phyloP scores from a whole-genome alignment of 352 stramenopile genomes.

The Phytophthora syringae region DNA sequence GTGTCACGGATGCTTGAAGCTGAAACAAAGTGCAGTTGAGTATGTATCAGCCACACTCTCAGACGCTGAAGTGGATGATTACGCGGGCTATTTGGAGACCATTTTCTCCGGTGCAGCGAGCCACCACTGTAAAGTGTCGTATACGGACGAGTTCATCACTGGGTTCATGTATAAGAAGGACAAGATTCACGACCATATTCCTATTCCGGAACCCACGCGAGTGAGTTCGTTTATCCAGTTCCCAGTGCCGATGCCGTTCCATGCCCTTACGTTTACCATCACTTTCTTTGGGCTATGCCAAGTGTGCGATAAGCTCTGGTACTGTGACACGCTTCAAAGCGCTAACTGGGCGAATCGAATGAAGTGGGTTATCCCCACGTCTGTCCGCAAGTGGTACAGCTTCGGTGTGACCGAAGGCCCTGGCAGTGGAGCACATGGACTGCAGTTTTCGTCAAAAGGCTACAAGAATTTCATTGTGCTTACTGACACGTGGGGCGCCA shows the following conservation, averaged over 20 bases:
- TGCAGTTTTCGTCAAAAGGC: slow-evolving; percentile 88
- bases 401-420: slow-evolving; percentile 82
- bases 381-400: slow-evolving; percentile 88
- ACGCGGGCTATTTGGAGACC: slow-evolving; percentile 82
- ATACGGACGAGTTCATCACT: slow-evolving; percentile 86
- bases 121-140: slow-evolving; percentile 87
- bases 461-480: slow-evolving; percentile 92
- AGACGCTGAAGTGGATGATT: slow-evolving; percentile 63
- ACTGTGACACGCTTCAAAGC: slow-evolving; percentile 85
- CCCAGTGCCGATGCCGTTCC: slow-evolving; percentile 88
- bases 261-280: slow-evolving; percentile 86
- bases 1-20: slow-evolving; percentile 80
- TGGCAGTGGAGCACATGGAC: slow-evolving; percentile 81
- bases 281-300: slow-evolving; percentile 87
- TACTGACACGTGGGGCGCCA: slow-evolving; percentile 84
- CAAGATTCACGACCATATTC: slow-evolving; percentile 91
- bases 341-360: slow-evolving; percentile 88
- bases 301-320: slow-evolving; percentile 91
- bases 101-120: slow-evolving; percentile 84
- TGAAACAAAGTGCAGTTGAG: slow-evolving; percentile 81
- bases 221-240: slow-evolving; percentile 91
- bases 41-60: slow-evolving; percentile 77
- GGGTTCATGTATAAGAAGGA: slow-evolving; percentile 92
- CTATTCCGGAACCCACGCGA: slow-evolving; percentile 83
- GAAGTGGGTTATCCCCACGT: slow-evolving; percentile 91